A percentile compares a stretch with the other conserved stretches of the same genome.
Evolutionary conservation across 352 stramenopile species (phyloP).

Genomic region (Globisporangium paroecandrum): DNA sequence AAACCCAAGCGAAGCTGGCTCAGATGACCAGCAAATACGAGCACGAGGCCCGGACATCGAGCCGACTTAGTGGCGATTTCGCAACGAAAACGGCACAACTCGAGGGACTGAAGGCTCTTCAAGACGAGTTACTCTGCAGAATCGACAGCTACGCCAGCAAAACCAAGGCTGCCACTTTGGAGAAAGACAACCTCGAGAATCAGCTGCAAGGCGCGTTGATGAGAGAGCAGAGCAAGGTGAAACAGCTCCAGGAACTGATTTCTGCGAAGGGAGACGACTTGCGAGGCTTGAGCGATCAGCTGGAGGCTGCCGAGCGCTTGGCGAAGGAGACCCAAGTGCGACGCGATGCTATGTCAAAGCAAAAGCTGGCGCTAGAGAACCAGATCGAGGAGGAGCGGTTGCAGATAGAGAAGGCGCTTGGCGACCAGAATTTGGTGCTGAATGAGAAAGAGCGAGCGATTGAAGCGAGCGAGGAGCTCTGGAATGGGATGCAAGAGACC

Average conservation of each 20-base stretch:
- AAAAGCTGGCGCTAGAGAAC: constrained; percentile 20
- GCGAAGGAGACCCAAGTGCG: constrained; percentile 16
- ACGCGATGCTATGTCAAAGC: constrained; percentile 14
- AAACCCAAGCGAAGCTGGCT: constrained; percentile 19
- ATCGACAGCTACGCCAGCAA: constrained; percentile 45
- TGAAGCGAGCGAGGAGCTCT: constrained; percentile 17
- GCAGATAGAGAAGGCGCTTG: constrained; percentile 16
- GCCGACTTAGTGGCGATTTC: constrained; percentile 20
- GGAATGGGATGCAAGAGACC: constrained; percentile 23
- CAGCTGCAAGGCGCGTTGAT: constrained; percentile 22
- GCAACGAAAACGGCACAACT: constrained; percentile 32
- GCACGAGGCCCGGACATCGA: constrained; percentile 14
- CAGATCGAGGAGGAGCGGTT: constrained; percentile 19
- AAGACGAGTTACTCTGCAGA: constrained; percentile 62
- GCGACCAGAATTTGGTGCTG: constrained; percentile 19
- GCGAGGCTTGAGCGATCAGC: constrained; percentile 3
- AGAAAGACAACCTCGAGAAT: constrained; percentile 28
- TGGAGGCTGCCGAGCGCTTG: constrained; percentile 12
- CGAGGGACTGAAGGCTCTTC: constrained; percentile 58
- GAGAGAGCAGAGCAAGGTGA: constrained; percentile 17
- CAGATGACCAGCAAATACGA: constrained; percentile 21
- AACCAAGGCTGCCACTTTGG: constrained; percentile 24
- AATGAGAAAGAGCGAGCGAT: constrained; percentile 17
- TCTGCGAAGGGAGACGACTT: constrained; percentile 6
- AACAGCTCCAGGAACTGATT: background rate